These are phyloP conservation scores for Irpex sp. DNA, from an alignment of 1,284 basidiomycete species.

Conservation along the genomic window DNA sequence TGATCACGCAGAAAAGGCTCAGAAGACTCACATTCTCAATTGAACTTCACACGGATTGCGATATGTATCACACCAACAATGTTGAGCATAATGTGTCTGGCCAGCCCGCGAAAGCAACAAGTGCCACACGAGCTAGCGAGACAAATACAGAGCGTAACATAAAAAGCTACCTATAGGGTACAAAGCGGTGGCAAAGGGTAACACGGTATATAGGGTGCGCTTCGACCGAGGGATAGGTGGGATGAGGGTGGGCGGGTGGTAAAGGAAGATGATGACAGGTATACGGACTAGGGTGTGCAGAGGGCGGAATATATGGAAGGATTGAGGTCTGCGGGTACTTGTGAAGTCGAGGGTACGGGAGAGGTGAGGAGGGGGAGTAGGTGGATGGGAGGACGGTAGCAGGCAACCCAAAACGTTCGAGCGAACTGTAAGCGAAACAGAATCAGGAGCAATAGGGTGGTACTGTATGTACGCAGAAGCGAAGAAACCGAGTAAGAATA, in stretches of 20 bases:
- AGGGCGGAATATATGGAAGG: conserved; percentile 12
- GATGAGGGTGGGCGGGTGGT: neutral
- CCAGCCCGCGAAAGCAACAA: neutral
- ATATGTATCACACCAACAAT: neutral
- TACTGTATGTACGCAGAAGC: neutral
- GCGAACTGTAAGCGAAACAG: conserved; percentile 18
- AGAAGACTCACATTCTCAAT: neutral
- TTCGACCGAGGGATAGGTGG: neutral
- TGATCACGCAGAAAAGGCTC: neutral
- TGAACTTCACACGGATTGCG: neutral
- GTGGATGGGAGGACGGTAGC: conserved; percentile 18
- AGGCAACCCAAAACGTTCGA: conserved; percentile 19
- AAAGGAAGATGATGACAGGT: neutral
- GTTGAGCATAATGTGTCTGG: neutral
- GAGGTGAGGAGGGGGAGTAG: conserved; percentile 13
- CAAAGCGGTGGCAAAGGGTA: neutral
- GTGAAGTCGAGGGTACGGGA: conserved; percentile 17
- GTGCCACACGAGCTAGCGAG: neutral
- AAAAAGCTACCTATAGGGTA: conserved; percentile 18
- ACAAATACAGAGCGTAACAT: conserved; percentile 2
- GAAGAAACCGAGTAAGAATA: conserved; percentile 6
- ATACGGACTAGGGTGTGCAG: neutral
- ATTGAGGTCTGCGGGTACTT: neutral
- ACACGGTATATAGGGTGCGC: conserved; percentile 3
- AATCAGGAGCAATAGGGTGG: conserved; percentile 15